phyloP scores from a whole-genome alignment of 148 eudicot genomes.

The Chenopodium berlandieri region DNA sequence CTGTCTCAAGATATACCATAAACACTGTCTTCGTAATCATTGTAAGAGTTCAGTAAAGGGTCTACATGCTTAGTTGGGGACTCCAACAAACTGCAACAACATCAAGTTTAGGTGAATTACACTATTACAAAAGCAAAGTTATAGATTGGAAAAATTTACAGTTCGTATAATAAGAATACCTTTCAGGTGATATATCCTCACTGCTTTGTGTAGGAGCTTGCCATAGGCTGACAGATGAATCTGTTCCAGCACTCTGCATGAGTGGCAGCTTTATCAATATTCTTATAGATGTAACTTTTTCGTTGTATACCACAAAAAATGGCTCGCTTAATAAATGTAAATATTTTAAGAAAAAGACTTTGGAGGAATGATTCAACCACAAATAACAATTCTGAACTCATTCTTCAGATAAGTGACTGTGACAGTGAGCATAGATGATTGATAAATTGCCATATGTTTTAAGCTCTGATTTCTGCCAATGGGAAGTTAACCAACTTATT shows the following conservation, averaged over 20 bases:
- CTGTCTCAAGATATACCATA: constrained; percentile 55
- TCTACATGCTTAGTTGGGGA: constrained; percentile 44
- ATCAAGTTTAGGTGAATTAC: background rate
- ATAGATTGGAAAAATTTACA: background rate
- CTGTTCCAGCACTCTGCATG: constrained; percentile 94
- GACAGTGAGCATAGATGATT: background rate
- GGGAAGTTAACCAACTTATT: background rate
- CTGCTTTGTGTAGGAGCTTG: constrained; percentile 47
- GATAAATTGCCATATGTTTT: background rate
- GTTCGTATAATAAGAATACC: constrained; percentile 38
- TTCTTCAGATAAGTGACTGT: constrained; percentile 6
- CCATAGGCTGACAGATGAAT: constrained; percentile 93
- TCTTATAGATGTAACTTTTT: background rate
- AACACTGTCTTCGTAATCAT: constrained; percentile 94
- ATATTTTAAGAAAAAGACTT: background rate
- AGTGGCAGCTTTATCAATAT: constrained; percentile 9
- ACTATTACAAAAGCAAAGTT: background rate
- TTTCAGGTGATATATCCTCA: constrained; percentile 43
- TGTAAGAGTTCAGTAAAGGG: constrained; percentile 70
- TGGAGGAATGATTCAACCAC: background rate
- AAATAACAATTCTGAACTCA: background rate
- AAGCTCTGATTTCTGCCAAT: background rate
- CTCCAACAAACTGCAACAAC: constrained; percentile 45
- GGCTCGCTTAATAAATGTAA: background rate
- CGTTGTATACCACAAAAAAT: background rate